Conservation (phyloP, 345 rosid species). For the Gossypium thurberi region DNA sequence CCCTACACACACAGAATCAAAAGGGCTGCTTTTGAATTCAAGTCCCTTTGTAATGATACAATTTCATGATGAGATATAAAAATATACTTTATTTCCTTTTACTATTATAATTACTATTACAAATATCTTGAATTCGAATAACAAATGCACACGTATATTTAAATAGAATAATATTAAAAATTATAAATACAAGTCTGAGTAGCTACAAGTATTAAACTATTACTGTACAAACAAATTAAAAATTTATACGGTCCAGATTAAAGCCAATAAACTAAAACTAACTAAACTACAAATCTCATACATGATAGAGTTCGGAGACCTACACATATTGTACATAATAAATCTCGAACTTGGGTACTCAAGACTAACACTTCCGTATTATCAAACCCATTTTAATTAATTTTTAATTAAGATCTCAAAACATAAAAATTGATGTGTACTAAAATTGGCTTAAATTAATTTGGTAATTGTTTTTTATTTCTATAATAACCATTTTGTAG, state of each 20-base stretch:
- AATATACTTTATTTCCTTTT: neutral
- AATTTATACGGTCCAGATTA: no score
- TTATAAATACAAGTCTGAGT: no score
- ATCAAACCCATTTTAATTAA: neutral
- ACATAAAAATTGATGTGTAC: neutral
- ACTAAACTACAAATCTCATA: no score
- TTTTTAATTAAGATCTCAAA: neutral
- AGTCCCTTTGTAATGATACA: neutral
- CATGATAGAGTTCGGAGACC: no score
- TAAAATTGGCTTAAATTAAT: neutral
- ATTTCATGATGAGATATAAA: neutral
- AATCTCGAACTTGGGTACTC: accelerated
- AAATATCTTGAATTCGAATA: no score
- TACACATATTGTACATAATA: no score
- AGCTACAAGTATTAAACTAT: no score
- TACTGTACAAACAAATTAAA: no score
- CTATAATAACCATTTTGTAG: neutral
- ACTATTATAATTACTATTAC: no score
- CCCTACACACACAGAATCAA: neutral
- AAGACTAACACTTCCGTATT: accelerated
- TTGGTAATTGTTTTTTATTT: neutral
- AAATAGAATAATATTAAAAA: no score
- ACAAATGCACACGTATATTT: no score
- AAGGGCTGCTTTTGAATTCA: neutral
- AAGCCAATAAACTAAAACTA: no score